Conservation (phyloP, 768 basidiomycete species). For the Mycena vulgaris region DNA sequence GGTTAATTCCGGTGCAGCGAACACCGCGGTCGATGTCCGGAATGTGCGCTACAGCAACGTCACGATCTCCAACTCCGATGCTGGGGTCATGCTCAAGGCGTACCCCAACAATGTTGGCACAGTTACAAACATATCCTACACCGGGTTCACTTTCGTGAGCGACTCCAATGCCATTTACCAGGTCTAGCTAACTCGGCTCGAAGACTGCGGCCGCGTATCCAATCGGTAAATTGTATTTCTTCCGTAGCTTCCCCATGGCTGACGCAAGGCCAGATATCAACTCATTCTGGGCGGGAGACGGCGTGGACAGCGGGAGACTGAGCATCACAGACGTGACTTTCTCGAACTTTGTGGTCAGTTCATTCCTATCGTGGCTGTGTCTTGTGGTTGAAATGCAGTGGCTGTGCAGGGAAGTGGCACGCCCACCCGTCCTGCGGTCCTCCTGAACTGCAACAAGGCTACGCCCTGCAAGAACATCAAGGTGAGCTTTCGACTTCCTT, state of each 20-base stretch:
- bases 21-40: constrained; percentile 39
- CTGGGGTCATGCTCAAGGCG: constrained; percentile 42
- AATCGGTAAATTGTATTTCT: constrained; percentile 14
- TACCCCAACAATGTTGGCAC: constrained; percentile 41
- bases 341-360: constrained; percentile 28
- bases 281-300: constrained; percentile 33
- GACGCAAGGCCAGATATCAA: constrained; percentile 26
- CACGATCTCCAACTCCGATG: constrained; percentile 41
- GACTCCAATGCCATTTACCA: not conserved
- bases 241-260: not conserved
- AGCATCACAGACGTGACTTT: constrained; percentile 33
- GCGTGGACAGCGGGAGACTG: constrained; percentile 31
- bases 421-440: constrained; percentile 40
- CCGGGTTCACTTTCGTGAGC: constrained; percentile 33
- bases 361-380: not conserved
- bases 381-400: not conserved
- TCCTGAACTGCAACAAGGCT: constrained; percentile 42
- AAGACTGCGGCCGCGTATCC: constrained; percentile 29
- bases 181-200: not conserved
- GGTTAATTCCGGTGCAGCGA: not conserved
- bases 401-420: constrained; percentile 40
- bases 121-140: constrained; percentile 41
- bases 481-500: no score
- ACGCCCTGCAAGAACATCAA: constrained; percentile 40
- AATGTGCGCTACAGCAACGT: constrained; percentile 42